Evolutionary conservation across 352 stramenopile species (phyloP).

Genomic region (Phytophthora capsici): DNA sequence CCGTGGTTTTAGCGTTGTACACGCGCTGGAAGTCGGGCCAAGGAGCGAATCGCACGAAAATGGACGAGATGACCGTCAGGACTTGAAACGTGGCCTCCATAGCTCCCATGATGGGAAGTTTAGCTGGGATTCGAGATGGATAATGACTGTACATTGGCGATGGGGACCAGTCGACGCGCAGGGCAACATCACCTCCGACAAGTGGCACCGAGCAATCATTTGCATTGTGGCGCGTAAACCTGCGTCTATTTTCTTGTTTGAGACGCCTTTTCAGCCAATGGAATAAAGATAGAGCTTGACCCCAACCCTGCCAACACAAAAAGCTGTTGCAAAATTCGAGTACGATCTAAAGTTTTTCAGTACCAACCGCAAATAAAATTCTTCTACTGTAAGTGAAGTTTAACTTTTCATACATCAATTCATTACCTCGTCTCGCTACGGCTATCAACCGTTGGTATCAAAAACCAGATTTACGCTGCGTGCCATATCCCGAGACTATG

Average conservation of each 20-base stretch:
- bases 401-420: constrained; percentile 23
- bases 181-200: not conserved
- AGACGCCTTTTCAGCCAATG: constrained; percentile 17
- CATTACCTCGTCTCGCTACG: constrained; percentile 14
- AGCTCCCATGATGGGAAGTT: constrained; percentile 19
- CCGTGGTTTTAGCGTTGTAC: constrained; percentile 54
- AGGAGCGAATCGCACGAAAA: constrained; percentile 72
- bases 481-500: constrained; percentile 31
- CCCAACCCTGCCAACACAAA: not conserved
- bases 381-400: too few species aligned
- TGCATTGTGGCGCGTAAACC: constrained; percentile 11
- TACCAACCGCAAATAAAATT: too few species aligned
- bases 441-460: not conserved
- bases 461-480: constrained; percentile 3
- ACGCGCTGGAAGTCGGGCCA: constrained; percentile 61
- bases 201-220: constrained; percentile 11
- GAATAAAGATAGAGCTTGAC: not conserved
- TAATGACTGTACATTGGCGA: constrained; percentile 13
- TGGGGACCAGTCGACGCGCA: not conserved
- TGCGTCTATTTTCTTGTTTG: constrained; percentile 9
- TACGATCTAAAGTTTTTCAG: too few species aligned
- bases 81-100: constrained; percentile 49
- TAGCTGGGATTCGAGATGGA: constrained; percentile 3
- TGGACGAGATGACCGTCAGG: constrained; percentile 64
- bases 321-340: too few species aligned